phyloP scores from a whole-genome alignment of 2,329 filamentous ascomycete genomes.

The Fusarium anthophilum region DNA sequence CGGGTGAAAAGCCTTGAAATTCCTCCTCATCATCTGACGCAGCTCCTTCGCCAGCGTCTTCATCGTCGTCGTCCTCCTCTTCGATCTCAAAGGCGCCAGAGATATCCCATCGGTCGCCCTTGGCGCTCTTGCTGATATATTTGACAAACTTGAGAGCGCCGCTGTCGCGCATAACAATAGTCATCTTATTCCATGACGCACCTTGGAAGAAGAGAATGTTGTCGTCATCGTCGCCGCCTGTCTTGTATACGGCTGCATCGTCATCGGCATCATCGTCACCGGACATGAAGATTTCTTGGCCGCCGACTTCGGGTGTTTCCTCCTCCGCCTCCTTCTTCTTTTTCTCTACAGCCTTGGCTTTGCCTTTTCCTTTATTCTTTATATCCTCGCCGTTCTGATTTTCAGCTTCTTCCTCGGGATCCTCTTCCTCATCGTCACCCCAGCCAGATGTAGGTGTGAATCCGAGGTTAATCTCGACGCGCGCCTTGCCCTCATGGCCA shows the following conservation, averaged over 20 bases:
- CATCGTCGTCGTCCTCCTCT: conserved; percentile 60
- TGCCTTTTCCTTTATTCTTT: conserved; percentile 45
- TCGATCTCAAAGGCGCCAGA: conserved; percentile 80
- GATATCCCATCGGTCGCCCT: conserved; percentile 93
- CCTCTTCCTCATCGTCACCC: conserved; percentile 72
- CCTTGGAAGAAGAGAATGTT: conserved; percentile 72
- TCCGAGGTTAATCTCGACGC: conserved; percentile 86
- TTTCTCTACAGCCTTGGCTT: conserved; percentile 30
- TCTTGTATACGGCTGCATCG: conserved; percentile 89
- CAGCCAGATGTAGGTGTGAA: conserved; percentile 88
- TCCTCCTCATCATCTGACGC: conserved; percentile 60
- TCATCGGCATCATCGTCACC: conserved; percentile 76
- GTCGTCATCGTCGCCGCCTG: conserved; percentile 77
- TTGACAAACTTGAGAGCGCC: conserved; percentile 94
- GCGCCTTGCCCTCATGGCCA: conserved; percentile 78
- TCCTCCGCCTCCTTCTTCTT: conserved; percentile 1
- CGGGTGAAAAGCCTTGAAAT: conserved; percentile 66
- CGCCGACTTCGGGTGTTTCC: conserved; percentile 69
- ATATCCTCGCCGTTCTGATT: conserved; percentile 45
- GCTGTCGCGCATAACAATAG: conserved; percentile 86
- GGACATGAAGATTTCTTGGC: conserved; percentile 93
- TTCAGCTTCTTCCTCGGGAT: conserved; percentile 49
- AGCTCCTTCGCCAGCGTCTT: conserved; percentile 48
- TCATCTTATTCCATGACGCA: conserved; percentile 87
- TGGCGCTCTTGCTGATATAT: conserved; percentile 85